Base-by-base conservation (phyloP, 306 rosid species). In the Citrullus colocynthis region DNA sequence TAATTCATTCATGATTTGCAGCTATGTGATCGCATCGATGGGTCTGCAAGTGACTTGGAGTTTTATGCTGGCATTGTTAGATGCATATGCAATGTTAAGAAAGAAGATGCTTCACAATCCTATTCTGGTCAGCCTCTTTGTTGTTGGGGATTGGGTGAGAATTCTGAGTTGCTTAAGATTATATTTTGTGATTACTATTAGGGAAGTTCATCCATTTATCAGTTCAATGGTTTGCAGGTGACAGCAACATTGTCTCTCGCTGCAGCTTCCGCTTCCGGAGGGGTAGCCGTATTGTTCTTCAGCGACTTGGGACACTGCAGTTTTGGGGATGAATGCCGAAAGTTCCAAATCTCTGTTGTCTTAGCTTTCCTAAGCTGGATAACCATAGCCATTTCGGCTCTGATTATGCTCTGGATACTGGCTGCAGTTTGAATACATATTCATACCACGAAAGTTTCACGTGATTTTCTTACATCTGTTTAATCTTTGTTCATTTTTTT, bases 111-210 rank as follows among this genome's bases (percentile, higher is more conserved):
- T 93, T 79, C 97, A 86, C 81, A 91, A 91, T 42, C 91, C 88
- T 39, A 86, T 90, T 49, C 78, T 91, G 39, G 90, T 93, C 82
- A 93, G 98, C 89, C 98, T 93, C 85, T 93, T 88, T 28, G 88
- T 86, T 28, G 91, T 93, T 78, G 98, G 97, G 86, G 98, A 93
- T 78, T 93, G 98, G 98, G 98, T 93, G 73, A 89, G 96, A 63
- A 80, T 85, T 91, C 17, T 75, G 3, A 73, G 28, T 8, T 30
- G 11, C 39, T 15, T 49, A 24, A 45, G 21, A 21, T 28, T 70
- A 9, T 71, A 20, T 44, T 57, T 14, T 71, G 76, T 71, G 59
- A 48, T 71, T 48, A 45, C 59, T 44, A 71, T 11, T 28, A 28
- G 6, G 32, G 60, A 4, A 72, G 45, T 15, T 48, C 78, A 30